Percentiles rank a stretch among this genome's conserved stretches.
Conservation (phyloP, 2,329 filamentous ascomycete species). For the Arthrobotrys pseudoclavata region DNA sequence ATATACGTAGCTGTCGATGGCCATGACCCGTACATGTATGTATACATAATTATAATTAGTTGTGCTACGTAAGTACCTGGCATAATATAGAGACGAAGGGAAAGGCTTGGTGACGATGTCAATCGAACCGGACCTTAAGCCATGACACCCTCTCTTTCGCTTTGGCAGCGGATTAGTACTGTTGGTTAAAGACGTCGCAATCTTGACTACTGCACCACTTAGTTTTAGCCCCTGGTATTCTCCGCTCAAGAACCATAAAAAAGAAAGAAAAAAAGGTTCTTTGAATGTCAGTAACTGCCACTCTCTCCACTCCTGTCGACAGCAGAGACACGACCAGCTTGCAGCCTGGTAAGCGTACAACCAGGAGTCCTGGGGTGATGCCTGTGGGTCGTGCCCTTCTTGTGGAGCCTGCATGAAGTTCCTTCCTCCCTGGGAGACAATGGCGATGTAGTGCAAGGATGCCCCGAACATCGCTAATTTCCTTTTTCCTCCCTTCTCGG, state of each 20-base stretch:
- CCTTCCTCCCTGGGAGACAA: constrained; percentile 57
- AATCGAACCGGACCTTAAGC: constrained; percentile 24
- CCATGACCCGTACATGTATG: background rate
- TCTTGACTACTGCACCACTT: constrained; percentile 14
- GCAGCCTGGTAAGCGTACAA: constrained; percentile 59
- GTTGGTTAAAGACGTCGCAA: constrained; percentile 41
- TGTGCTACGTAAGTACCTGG: constrained; percentile 8
- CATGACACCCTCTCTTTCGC: constrained; percentile 45
- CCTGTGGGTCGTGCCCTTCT: constrained; percentile 56
- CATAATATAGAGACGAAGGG: constrained; percentile 27
- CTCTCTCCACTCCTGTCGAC: constrained; percentile 27
- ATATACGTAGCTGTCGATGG: background rate
- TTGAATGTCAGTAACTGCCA: constrained; percentile 32
- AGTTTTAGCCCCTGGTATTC: constrained; percentile 48
- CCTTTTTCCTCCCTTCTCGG: constrained; percentile 45
- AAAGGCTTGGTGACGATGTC: constrained; percentile 20
- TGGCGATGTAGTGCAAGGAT: constrained; percentile 52
- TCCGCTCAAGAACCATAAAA: constrained; percentile 24
- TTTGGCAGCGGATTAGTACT: constrained; percentile 41
- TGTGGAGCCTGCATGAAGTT: constrained; percentile 59
- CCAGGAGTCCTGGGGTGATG: constrained; percentile 54
- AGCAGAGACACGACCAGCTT: constrained; percentile 29
- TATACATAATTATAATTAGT: background rate
- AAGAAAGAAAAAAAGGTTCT: constrained; percentile 28
- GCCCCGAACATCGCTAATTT: constrained; percentile 42